Percentiles rank a stretch among this genome's conserved stretches.
Conservation (phyloP, 257 asterid species). For the Fraxinus anomala region DNA sequence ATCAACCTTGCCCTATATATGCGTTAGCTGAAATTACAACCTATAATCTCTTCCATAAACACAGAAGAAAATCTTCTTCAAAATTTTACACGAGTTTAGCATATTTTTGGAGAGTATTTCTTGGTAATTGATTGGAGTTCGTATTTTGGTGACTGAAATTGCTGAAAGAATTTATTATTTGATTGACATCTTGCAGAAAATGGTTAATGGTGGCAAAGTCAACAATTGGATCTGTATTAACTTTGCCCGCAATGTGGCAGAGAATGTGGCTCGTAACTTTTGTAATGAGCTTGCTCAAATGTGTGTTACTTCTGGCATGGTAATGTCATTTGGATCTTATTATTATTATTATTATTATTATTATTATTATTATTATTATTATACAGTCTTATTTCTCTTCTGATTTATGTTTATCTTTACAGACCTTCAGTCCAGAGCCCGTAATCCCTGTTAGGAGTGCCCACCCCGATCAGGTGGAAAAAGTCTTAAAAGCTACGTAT, state of each 20-base stretch:
- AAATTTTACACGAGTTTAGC: not conserved
- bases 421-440: slow-evolving; percentile 75
- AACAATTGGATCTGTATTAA: slow-evolving; percentile 83
- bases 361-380: no score
- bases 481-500: slow-evolving; percentile 69
- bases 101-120: not conserved
- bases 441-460: slow-evolving; percentile 67
- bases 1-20: not conserved
- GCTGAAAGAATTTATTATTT: not conserved
- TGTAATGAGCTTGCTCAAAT: slow-evolving; percentile 92
- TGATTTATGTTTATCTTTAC: slow-evolving; percentile 23
- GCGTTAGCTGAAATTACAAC: not conserved
- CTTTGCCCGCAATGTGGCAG: slow-evolving; percentile 79
- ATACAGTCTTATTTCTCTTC: not conserved
- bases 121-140: not conserved
- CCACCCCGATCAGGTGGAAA: slow-evolving; percentile 86
- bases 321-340: slow-evolving; percentile 25
- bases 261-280: slow-evolving; percentile 59
- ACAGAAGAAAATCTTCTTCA: not conserved
- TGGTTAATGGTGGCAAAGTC: slow-evolving; percentile 95
- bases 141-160: not conserved
- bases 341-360: not conserved
- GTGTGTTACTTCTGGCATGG: slow-evolving; percentile 99
- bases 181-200: slow-evolving; percentile 56
- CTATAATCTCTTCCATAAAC: not conserved